A percentile compares a stretch with the other conserved stretches of the same genome.
phyloP scores from a whole-genome alignment of 192 early-diverging fungal genomes.

The Coemansia furcata region DNA sequence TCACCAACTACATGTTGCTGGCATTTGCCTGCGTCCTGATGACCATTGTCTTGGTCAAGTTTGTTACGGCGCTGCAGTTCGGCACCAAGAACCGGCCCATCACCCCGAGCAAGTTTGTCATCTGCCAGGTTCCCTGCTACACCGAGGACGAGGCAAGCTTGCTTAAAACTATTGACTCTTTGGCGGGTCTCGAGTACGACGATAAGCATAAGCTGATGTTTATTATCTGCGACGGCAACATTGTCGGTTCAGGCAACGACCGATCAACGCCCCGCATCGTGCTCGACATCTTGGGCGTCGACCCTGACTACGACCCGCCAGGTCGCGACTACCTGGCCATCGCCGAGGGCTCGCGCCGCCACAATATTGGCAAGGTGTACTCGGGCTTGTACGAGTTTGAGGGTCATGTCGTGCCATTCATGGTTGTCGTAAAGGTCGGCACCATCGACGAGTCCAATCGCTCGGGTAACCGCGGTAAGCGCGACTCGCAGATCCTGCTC shows the following conservation, averaged over 20 bases:
- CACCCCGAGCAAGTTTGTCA: constrained; percentile 90
- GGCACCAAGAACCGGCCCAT: constrained; percentile 67
- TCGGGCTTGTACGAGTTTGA: constrained; percentile 90
- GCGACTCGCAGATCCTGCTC: constrained; percentile 94
- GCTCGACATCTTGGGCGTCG: constrained; percentile 85
- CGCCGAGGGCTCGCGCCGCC: constrained; percentile 86
- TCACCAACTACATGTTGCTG: constrained; percentile 86
- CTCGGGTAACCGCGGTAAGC: constrained; percentile 97
- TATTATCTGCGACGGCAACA: constrained; percentile 87
- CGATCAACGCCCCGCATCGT: constrained; percentile 91
- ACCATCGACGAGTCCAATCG: constrained; percentile 77
- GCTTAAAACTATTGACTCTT: constrained; percentile 80
- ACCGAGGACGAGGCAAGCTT: constrained; percentile 92
- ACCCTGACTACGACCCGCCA: constrained; percentile 72
- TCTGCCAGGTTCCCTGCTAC: constrained; percentile 95
- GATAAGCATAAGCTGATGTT: constrained; percentile 93
- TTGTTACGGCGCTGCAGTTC: constrained; percentile 79
- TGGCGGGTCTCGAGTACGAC: constrained; percentile 73
- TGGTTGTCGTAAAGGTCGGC: constrained; percentile 95
- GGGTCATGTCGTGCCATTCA: constrained; percentile 89
- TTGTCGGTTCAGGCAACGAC: constrained; percentile 96
- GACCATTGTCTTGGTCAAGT: constrained; percentile 78
- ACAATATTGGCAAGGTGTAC: constrained; percentile 97
- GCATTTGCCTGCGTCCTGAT: constrained; percentile 75
- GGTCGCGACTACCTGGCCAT: constrained; percentile 81